A percentile compares a stretch with the other conserved stretches of the same genome.
Conservation (phyloP, 2,329 filamentous ascomycete species). For the Arthrobotrys megalospora region DNA sequence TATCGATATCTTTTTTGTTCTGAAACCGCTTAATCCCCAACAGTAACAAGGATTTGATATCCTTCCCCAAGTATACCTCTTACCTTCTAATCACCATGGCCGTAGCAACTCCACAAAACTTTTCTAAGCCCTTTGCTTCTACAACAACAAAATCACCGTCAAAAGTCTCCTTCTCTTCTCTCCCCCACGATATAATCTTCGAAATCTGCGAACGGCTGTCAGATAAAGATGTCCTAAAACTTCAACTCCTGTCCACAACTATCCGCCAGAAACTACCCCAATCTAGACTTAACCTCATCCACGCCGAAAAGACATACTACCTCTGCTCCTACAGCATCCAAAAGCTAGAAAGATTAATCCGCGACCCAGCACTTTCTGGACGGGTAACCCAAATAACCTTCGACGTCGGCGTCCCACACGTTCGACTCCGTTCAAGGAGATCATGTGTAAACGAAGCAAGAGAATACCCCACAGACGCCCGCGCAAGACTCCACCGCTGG, state of each 20-base stretch:
- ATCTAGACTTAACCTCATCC: conserved; percentile 38
- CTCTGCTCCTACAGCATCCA: conserved; percentile 51
- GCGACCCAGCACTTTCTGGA: conserved; percentile 26
- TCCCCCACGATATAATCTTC: conserved; percentile 43
- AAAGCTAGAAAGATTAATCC: conserved; percentile 37
- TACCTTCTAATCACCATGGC: conserved; percentile 1
- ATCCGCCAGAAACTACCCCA: conserved; percentile 34
- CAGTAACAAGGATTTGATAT: not conserved
- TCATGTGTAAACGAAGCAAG: conserved; percentile 42
- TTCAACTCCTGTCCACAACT: conserved; percentile 24
- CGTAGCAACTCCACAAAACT: not conserved
- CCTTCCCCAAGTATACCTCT: not conserved
- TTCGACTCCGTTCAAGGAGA: conserved; percentile 36
- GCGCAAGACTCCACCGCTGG: conserved; percentile 33
- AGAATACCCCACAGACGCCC: conserved; percentile 28
- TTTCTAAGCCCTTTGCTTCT: not conserved
- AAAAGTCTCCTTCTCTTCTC: conserved; percentile 14
- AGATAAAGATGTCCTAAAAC: conserved; percentile 46
- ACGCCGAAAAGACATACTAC: conserved; percentile 53
- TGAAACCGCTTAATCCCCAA: conserved; percentile 6
- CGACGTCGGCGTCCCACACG: conserved; percentile 34
- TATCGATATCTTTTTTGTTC: not conserved
- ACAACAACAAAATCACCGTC: not conserved
- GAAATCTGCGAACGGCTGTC: conserved; percentile 43
- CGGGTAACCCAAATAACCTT: conserved; percentile 52